Evolutionary conservation across 805 yeast genomes (phyloP).

Genomic region (Candida peoriensis): DNA sequence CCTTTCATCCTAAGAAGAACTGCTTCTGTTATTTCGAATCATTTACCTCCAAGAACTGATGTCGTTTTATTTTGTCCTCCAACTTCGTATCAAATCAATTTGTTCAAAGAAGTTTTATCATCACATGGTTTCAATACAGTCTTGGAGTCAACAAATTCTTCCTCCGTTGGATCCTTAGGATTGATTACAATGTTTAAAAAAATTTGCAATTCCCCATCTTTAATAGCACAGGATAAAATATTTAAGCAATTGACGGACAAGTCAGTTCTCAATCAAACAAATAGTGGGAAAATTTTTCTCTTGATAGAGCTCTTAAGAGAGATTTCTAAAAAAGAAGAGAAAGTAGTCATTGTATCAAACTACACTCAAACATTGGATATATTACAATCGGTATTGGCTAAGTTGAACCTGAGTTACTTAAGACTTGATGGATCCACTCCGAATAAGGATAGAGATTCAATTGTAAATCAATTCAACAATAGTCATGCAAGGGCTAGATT

Average conservation of each 20-base stretch:
- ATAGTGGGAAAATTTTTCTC: slow-evolving; percentile 58
- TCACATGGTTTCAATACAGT: slow-evolving; percentile 24
- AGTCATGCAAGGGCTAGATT: slow-evolving; percentile 30
- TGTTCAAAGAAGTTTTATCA: slow-evolving; percentile 47
- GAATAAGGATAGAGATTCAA: slow-evolving; percentile 52
- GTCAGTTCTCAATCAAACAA: slow-evolving; percentile 7
- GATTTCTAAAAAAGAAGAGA: slow-evolving; percentile 52
- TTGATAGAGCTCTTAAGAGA: slow-evolving; percentile 52
- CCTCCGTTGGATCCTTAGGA: slow-evolving; percentile 45
- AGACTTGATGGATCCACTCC: slow-evolving; percentile 87
- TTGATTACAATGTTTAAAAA: slow-evolving; percentile 73
- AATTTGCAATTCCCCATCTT: slow-evolving; percentile 75
- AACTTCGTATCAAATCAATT: slow-evolving; percentile 47
- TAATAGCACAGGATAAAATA: slow-evolving; percentile 47
- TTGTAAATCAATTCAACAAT: slow-evolving; percentile 55
- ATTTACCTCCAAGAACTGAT: slow-evolving; percentile 73
- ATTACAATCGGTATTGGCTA: slow-evolving; percentile 50
- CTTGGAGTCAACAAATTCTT: slow-evolving; percentile 8
- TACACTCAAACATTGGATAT: slow-evolving; percentile 84
- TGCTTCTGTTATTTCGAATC: slow-evolving; percentile 47
- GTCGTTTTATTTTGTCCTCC: slow-evolving; percentile 76
- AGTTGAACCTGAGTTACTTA: slow-evolving; percentile 43
- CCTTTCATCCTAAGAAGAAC: slow-evolving; percentile 72
- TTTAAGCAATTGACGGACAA: slow-evolving; percentile 23
- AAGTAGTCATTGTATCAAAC: slow-evolving; percentile 81